Conservation (phyloP, 202 grass and related monocot genomes). For the Dendrocalamus latiflorus region DNA sequence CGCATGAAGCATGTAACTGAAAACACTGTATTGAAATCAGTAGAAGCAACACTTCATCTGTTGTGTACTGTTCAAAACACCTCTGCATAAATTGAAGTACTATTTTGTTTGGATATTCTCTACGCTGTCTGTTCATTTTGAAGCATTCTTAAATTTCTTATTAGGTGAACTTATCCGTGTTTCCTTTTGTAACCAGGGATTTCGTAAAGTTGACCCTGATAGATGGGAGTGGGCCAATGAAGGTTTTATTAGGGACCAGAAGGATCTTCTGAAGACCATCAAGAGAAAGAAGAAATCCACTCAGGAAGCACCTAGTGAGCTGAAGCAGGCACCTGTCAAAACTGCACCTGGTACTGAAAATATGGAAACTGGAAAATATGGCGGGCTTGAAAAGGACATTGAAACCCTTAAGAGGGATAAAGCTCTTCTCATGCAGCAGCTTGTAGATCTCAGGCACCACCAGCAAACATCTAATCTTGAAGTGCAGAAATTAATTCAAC, state of each 20-base stretch:
- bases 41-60: no score
- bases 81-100: no score
- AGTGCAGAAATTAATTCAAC: no score
- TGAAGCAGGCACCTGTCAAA: slow-evolving; percentile 35
- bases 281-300: slow-evolving; percentile 55
- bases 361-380: slow-evolving; percentile 59
- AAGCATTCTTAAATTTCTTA: not conserved
- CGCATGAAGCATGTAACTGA: not conserved
- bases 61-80: no score
- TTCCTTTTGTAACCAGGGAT: slow-evolving; percentile 45
- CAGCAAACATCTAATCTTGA: no score
- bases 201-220: slow-evolving; percentile 61
- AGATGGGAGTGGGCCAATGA: no score
- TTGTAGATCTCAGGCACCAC: no score
- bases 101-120: no score
- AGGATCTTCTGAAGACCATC: slow-evolving; percentile 63
- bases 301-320: slow-evolving; percentile 18
- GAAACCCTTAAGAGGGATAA: no score
- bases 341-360: slow-evolving; percentile 52
- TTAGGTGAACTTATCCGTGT: not conserved
- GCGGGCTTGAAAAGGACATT: no score
- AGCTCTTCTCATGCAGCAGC: no score
- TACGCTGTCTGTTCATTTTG: not conserved
- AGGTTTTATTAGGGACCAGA: slow-evolving; percentile 56
- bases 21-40: no score